Evolutionary conservation across 495 filamentous ascomycete genomes (phyloP).

Genomic region (Hypoxylon rickii): DNA sequence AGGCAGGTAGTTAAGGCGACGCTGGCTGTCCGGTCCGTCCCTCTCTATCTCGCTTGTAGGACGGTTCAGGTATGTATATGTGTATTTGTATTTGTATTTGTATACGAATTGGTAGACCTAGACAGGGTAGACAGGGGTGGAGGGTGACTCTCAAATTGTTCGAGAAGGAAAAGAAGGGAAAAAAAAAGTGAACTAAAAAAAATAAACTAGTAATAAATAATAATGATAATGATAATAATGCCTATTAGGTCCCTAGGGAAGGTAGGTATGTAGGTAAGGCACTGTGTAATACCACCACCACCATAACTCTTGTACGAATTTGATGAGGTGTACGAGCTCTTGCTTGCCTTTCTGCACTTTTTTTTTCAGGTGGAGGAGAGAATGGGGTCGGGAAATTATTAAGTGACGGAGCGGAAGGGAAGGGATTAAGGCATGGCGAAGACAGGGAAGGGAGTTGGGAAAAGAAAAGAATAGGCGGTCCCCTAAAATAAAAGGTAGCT

Average conservation of each 20-base stretch:
- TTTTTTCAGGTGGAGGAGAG: constrained; percentile 32
- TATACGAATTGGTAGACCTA: constrained; percentile 12
- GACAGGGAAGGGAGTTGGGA: constrained; percentile 29
- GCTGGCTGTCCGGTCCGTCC: background rate
- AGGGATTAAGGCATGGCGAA: constrained; percentile 36
- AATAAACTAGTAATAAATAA: constrained; percentile 12
- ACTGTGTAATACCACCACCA: too few relatives aligned
- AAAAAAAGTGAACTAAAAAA: background rate
- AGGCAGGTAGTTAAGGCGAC: too few relatives aligned
- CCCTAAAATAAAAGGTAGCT: constrained; percentile 31
- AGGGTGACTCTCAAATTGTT: constrained; percentile 13
- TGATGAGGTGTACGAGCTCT: constrained; percentile 32
- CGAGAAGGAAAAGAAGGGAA: background rate
- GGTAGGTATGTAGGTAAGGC: too few relatives aligned
- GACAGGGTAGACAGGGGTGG: too few relatives aligned
- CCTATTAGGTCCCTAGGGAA: too few relatives aligned
- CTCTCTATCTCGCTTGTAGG: background rate
- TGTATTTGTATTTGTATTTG: background rate
- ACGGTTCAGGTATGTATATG: background rate
- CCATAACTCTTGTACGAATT: constrained; percentile 26
- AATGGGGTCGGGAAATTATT: constrained; percentile 40
- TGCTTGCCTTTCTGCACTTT: constrained; percentile 10
- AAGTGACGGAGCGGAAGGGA: constrained; percentile 37
- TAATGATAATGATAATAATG: constrained; percentile 27
- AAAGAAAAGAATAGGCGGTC: constrained; percentile 25